Evolutionary conservation across 441 rosid genomes (phyloP).

Genomic region (Croton laevigatus): DNA sequence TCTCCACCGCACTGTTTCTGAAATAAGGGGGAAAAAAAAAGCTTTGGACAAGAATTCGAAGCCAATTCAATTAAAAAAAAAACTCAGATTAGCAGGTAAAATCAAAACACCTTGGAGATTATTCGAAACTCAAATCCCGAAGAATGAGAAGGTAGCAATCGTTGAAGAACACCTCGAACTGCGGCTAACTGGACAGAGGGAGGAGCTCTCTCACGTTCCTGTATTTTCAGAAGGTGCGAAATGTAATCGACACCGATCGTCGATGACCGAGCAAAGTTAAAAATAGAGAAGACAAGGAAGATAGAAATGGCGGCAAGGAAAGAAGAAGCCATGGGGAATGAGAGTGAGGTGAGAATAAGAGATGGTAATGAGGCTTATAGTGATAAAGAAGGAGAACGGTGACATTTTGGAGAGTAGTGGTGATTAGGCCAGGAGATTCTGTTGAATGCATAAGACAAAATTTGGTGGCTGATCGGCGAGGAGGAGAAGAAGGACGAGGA

Average conservation of each 20-base stretch:
- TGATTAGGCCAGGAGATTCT: neutral
- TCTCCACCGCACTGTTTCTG: conserved; percentile 61
- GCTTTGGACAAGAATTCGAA: too few species aligned
- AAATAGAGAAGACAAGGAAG: conserved; percentile 5
- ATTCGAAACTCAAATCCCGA: conserved; percentile 54
- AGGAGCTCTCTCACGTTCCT: conserved; percentile 61
- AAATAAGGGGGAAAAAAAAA: neutral
- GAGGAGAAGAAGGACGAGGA: neutral
- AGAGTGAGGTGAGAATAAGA: conserved; percentile 3
- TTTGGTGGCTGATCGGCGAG: neutral
- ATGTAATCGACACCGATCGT: conserved; percentile 61
- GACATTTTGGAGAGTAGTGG: neutral
- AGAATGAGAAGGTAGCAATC: conserved; percentile 58
- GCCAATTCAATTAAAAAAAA: neutral
- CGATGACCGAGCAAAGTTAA: conserved; percentile 32
- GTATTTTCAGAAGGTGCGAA: conserved; percentile 54
- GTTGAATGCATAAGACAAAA: neutral
- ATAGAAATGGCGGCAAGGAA: conserved; percentile 17
- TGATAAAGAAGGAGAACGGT: conserved; percentile 13
- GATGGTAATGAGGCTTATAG: neutral
- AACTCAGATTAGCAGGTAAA: neutral
- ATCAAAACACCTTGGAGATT: conserved; percentile 41
- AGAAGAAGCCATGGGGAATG: conserved; percentile 13
- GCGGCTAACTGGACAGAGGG: conserved; percentile 58
- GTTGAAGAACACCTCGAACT: conserved; percentile 45